Conservation (phyloP, 1,284 basidiomycete species). For the Sporisorium reilianum region DNA sequence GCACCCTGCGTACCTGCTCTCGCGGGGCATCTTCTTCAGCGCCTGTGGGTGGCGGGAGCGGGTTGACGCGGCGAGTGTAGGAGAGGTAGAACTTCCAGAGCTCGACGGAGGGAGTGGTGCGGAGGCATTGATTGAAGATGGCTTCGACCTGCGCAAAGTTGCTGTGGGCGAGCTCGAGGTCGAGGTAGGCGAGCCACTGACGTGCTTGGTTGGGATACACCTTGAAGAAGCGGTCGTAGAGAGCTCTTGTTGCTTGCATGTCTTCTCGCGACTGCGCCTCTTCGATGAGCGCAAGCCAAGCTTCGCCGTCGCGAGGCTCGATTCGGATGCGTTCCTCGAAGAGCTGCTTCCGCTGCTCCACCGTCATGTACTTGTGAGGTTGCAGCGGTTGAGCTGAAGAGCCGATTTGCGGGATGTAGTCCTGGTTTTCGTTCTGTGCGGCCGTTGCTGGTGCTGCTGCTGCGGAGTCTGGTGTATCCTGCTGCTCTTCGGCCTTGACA, state of each 20-base stretch:
- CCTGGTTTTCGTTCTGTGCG: conserved; percentile 5
- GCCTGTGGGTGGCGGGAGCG: conserved; percentile 60
- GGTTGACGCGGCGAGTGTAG: conserved; percentile 67
- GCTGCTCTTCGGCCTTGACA: neutral
- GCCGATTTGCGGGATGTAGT: conserved; percentile 1
- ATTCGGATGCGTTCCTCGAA: conserved; percentile 69
- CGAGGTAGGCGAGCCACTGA: conserved; percentile 76
- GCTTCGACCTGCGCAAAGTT: conserved; percentile 72
- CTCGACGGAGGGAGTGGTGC: conserved; percentile 83
- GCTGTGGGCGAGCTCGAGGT: conserved; percentile 80
- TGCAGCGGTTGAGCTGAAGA: conserved; percentile 19
- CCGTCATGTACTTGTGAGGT: conserved; percentile 40
- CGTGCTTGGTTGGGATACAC: conserved; percentile 77
- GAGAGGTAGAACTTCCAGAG: conserved; percentile 79
- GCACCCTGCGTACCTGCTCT: conserved; percentile 76
- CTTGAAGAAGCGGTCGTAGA: conserved; percentile 80
- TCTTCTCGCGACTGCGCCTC: conserved; percentile 78
- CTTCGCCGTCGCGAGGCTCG: conserved; percentile 76
- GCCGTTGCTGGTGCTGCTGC: neutral
- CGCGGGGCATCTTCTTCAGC: conserved; percentile 72
- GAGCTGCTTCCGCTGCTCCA: conserved; percentile 39
- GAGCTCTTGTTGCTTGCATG: conserved; percentile 77
- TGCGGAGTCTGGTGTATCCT: neutral
- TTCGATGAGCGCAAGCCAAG: conserved; percentile 78
- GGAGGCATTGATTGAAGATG: conserved; percentile 83